phyloP scores from a whole-genome alignment of 2,329 filamentous ascomycete genomes.

The Alternaria ventricosa region DNA sequence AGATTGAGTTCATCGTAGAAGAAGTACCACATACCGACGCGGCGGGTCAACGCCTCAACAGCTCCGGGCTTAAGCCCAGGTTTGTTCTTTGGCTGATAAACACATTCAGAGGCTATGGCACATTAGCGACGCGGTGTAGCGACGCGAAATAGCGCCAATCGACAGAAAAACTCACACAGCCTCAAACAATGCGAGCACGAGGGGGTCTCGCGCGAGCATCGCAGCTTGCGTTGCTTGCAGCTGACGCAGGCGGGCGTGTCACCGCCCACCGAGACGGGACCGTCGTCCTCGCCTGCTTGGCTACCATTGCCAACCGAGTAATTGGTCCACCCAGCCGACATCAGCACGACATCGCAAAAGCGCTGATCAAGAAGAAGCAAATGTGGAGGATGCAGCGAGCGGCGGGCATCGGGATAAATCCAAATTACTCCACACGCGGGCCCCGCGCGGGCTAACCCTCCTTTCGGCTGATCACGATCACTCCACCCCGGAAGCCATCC shows the following conservation, averaged over 20 bases:
- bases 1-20: constrained; percentile 8
- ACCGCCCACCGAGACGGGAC: constrained; percentile 31
- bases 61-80: constrained; percentile 44
- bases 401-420: constrained; percentile 38
- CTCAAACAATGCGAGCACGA: constrained; percentile 43
- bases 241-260: constrained; percentile 41
- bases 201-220: constrained; percentile 40
- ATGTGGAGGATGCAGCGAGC: constrained; percentile 29
- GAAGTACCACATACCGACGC: constrained; percentile 31
- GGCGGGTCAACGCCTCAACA: constrained; percentile 42
- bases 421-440: constrained; percentile 25
- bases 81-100: constrained; percentile 43
- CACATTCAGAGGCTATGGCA: constrained; percentile 33
- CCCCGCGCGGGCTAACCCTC: constrained; percentile 29
- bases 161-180: constrained; percentile 31
- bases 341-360: constrained; percentile 31
- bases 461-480: constrained; percentile 27
- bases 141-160: not conserved
- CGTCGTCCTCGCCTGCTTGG: constrained; percentile 33
- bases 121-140: constrained; percentile 13
- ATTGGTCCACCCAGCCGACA: constrained; percentile 44
- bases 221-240: constrained; percentile 43
- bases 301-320: constrained; percentile 36
- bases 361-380: constrained; percentile 22
- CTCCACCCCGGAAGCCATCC: not conserved